phyloP scores from a whole-genome alignment of 768 basidiomycete species.

The Russula sp. region DNA sequence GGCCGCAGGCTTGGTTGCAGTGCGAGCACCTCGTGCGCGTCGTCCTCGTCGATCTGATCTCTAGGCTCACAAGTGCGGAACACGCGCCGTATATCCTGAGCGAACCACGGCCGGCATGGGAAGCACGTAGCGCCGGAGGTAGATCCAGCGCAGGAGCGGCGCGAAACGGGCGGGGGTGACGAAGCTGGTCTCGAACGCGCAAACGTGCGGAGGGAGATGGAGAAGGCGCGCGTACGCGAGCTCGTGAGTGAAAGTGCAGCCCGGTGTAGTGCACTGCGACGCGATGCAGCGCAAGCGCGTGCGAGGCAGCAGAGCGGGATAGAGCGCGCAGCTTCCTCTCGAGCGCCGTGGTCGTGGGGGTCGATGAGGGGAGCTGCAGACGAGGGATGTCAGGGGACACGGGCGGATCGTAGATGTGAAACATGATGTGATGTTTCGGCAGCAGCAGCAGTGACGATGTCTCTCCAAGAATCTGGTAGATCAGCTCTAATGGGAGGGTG shows the following conservation, averaged over 20 bases:
- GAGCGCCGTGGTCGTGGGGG: too few species aligned
- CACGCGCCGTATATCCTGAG: conserved; percentile 26
- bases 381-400: too few species aligned
- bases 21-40: conserved; percentile 1
- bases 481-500: too few species aligned
- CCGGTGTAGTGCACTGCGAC: too few species aligned
- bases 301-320: conserved; percentile 16
- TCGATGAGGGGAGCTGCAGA: too few species aligned
- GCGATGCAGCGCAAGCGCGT: conserved; percentile 30
- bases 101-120: conserved; percentile 23
- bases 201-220: conserved; percentile 30
- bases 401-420: conserved; percentile 28
- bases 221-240: conserved; percentile 30
- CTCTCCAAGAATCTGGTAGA: too few species aligned
- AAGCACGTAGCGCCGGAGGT: conserved; percentile 11
- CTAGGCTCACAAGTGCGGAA: conserved; percentile 20
- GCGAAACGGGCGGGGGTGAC: conserved; percentile 22
- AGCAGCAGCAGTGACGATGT: conserved; percentile 11
- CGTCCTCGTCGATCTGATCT: conserved; percentile 21
- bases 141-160: conserved; percentile 14
- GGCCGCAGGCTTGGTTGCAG: conserved; percentile 14
- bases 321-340: too few species aligned
- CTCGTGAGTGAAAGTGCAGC: conserved; percentile 31
- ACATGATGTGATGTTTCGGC: conserved; percentile 34
- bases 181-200: conserved; percentile 31